Evolutionary conservation across 2,329 filamentous ascomycete species (phyloP).

Genomic region (Aspergillus sojae): DNA sequence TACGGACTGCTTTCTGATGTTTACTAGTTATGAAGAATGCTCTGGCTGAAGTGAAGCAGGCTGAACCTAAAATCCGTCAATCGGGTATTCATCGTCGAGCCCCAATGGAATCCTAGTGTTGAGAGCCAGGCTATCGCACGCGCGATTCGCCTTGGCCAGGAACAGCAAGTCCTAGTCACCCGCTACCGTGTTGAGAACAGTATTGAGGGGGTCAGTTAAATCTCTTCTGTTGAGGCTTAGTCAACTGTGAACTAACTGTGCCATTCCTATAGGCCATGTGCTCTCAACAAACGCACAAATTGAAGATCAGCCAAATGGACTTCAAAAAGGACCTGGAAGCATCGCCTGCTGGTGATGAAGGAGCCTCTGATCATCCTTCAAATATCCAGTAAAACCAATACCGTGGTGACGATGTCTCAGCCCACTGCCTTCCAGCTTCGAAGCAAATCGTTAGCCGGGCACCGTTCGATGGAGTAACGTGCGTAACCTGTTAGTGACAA

Average conservation of each 20-base stretch:
- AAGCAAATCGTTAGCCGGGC: neutral
- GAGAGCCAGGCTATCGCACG: conserved; percentile 57
- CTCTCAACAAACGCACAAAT: conserved; percentile 37
- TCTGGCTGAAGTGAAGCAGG: conserved; percentile 25
- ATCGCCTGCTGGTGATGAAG: neutral
- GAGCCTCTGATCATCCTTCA: neutral
- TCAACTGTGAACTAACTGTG: neutral
- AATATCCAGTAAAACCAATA: neutral
- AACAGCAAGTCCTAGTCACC: conserved; percentile 45
- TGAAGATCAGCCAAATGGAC: conserved; percentile 1
- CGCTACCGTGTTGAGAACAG: conserved; percentile 50
- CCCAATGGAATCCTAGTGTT: conserved; percentile 59
- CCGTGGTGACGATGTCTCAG: neutral
- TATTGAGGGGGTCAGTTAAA: conserved; percentile 47
- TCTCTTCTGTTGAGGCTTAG: neutral
- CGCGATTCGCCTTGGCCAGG: conserved; percentile 52
- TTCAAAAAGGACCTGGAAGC: neutral
- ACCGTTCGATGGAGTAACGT: neutral
- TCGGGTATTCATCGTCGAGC: conserved; percentile 55
- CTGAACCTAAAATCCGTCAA: conserved; percentile 55
- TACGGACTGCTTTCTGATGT: neutral
- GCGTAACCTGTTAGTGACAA: neutral
- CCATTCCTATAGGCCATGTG: conserved; percentile 33
- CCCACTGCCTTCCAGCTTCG: neutral
- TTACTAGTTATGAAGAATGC: neutral